Percentiles rank a stretch among this genome's conserved stretches.
phyloP scores from a whole-genome alignment of 1,284 basidiomycete genomes.

The Trichosporon ovoides region DNA sequence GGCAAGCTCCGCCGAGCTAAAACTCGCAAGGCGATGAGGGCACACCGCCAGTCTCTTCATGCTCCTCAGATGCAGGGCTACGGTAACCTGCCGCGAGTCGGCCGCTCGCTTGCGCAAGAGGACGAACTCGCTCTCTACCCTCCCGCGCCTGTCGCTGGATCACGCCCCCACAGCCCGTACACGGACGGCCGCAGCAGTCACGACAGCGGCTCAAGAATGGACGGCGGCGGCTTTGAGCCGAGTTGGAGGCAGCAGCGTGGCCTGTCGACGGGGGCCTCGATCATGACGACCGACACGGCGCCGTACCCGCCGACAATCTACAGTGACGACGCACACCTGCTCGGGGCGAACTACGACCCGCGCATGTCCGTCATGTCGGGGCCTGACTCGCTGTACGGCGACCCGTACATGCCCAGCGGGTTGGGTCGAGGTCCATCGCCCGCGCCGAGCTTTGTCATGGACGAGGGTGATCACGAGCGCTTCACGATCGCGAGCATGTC shows the following conservation, averaged over 20 bases:
- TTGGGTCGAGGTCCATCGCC: constrained; percentile 21
- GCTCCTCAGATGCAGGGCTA: background rate
- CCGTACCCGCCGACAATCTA: background rate
- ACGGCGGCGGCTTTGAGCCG: background rate
- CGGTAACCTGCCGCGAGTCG: background rate
- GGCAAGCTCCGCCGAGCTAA: constrained; percentile 62
- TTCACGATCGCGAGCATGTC: constrained; percentile 23
- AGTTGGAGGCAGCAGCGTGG: background rate
- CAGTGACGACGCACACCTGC: background rate
- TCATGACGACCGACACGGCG: background rate
- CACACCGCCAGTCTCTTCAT: constrained; percentile 32
- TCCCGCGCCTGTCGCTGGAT: background rate
- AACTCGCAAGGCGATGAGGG: constrained; percentile 42
- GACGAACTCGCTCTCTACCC: constrained; percentile 7
- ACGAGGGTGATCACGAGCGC: constrained; percentile 32
- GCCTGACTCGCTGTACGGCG: constrained; percentile 7
- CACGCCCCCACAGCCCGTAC: constrained; percentile 3
- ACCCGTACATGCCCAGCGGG: constrained; percentile 28
- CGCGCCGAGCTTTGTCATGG: constrained; percentile 30
- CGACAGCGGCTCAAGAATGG: background rate
- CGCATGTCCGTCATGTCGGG: constrained; percentile 12
- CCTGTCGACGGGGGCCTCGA: background rate
- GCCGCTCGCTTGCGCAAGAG: background rate
- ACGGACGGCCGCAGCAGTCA: background rate
- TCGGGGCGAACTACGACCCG: background rate